phyloP scores from a whole-genome alignment of 2,329 filamentous ascomycete species.

The Venturiaceae sp. region DNA sequence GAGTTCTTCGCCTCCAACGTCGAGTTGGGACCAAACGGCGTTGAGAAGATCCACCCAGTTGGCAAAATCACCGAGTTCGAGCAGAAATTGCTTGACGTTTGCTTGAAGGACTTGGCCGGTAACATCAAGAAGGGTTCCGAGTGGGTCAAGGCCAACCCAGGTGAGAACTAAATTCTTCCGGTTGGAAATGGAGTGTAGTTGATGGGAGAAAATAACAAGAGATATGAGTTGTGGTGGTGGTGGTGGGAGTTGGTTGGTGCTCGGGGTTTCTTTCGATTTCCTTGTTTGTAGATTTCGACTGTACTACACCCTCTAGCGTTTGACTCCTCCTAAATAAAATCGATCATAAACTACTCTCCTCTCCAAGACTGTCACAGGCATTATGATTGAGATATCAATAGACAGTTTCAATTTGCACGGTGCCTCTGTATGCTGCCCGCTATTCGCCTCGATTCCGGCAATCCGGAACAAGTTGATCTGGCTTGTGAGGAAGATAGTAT shows the following conservation, averaged over 20 bases:
- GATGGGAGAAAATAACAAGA: background rate
- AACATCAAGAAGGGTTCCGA: conserved; percentile 89
- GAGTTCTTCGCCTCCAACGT: conserved; percentile 96
- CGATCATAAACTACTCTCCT: too few species aligned
- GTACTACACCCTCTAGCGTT: background rate
- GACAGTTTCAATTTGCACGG: too few species aligned
- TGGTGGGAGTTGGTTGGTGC: background rate
- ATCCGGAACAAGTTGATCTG: too few species aligned
- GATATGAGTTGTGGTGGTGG: background rate
- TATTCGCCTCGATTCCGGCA: too few species aligned
- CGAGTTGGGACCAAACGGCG: conserved; percentile 92
- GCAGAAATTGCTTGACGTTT: conserved; percentile 80
- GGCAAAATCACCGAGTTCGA: conserved; percentile 78
- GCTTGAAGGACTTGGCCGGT: conserved; percentile 74
- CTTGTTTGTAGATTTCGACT: background rate
- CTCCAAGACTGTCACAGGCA: too few species aligned
- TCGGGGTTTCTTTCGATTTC: background rate
- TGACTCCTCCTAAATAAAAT: background rate
- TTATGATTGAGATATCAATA: too few species aligned
- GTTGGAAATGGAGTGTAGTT: background rate
- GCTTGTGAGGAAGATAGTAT: too few species aligned
- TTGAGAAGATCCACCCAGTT: conserved; percentile 83
- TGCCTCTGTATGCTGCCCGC: too few species aligned
- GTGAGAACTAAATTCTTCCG: background rate
- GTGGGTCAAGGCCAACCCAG: conserved; percentile 50